Percentiles rank a stretch among this genome's conserved stretches.
Evolutionary conservation across 306 rosid genomes (phyloP).

Genomic region (Corylus heterophylla): DNA sequence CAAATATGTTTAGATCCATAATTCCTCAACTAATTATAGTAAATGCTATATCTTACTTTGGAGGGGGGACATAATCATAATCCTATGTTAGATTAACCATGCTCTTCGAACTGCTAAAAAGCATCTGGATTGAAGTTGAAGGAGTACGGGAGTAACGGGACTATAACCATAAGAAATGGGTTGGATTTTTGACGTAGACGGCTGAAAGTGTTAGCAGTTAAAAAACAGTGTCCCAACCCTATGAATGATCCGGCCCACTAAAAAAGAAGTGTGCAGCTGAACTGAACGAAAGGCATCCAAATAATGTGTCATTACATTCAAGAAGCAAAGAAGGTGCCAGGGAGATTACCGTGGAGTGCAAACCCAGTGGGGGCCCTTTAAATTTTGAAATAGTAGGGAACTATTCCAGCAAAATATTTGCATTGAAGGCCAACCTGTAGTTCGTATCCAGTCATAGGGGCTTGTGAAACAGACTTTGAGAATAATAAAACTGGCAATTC

Average conservation of each 20-base stretch:
- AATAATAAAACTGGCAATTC: neutral
- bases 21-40: too few relatives aligned
- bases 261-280: neutral
- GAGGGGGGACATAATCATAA: too few relatives aligned
- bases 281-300: neutral
- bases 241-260: neutral
- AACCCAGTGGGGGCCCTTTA: neutral
- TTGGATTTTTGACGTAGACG: neutral
- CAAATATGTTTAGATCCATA: too few relatives aligned
- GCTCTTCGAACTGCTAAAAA: neutral
- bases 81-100: neutral
- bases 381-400: neutral
- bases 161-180: too few relatives aligned
- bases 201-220: neutral
- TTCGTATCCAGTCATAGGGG: neutral
- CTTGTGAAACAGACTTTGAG: neutral
- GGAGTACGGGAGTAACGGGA: too few relatives aligned
- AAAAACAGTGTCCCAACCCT: neutral
- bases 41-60: too few relatives aligned
- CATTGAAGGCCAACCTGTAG: slow-evolving; percentile 14
- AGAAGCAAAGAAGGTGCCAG: neutral
- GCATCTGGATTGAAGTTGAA: too few relatives aligned
- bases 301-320: too few relatives aligned
- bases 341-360: neutral
- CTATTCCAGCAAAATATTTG: slow-evolving; percentile 14